Percentiles rank a stretch among this genome's conserved stretches.
phyloP scores from a whole-genome alignment of 2,329 filamentous ascomycete genomes.

The Fusarium brevicatenulatum region DNA sequence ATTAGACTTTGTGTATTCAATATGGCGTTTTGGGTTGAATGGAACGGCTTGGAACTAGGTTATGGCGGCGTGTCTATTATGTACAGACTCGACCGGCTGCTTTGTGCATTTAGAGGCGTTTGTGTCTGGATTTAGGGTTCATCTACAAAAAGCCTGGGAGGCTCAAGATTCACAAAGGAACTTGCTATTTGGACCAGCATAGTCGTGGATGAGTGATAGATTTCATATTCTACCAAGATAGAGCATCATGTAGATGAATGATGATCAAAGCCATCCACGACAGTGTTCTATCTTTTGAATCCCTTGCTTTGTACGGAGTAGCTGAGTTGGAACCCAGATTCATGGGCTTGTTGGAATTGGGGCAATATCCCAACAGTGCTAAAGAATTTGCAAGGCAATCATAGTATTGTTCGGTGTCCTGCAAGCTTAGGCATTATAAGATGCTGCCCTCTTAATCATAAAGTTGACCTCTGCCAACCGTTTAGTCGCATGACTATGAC shows the following conservation, averaged over 20 bases:
- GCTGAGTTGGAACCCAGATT: not conserved
- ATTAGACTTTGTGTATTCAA: constrained; percentile 14
- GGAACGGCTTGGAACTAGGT: not conserved
- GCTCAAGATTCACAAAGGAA: not conserved
- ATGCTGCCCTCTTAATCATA: not conserved
- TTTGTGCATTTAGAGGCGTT: constrained; percentile 33
- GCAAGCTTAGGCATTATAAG: not conserved
- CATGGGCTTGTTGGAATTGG: not conserved
- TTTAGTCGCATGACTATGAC: not conserved
- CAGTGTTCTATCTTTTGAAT: not conserved
- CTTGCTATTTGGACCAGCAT: not conserved
- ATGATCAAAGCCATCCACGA: not conserved
- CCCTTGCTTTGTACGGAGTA: not conserved
- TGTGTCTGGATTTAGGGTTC: constrained; percentile 17
- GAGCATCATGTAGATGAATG: constrained; percentile 17
- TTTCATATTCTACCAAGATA: constrained; percentile 13
- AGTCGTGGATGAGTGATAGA: constrained; percentile 1
- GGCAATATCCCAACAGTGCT: not conserved
- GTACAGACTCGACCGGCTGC: constrained; percentile 10
- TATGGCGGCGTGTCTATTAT: not conserved
- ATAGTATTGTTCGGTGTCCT: not conserved
- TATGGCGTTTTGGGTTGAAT: constrained; percentile 1
- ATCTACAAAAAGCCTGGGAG: constrained; percentile 2
- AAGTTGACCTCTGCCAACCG: not conserved
- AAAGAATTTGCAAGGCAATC: not conserved